Evolutionary conservation across 2,329 filamentous ascomycete genomes (phyloP), one percentile per base, ranked within the genome.

Genomic region (Penicillium brevicompactum): DNA sequence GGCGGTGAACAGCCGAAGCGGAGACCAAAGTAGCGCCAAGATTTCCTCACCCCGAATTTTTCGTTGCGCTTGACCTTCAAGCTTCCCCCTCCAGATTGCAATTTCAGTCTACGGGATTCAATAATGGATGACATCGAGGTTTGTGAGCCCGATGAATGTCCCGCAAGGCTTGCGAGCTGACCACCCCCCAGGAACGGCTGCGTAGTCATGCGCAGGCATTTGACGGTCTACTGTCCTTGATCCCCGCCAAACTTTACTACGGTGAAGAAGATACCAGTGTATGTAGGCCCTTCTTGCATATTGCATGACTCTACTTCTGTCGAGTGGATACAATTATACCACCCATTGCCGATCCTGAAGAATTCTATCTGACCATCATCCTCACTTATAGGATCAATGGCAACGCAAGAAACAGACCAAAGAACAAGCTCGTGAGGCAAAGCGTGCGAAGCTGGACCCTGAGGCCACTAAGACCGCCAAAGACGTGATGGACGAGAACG

Each of bases 351-450:
- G 16, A 51, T 56, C 51, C 51, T 45, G 31, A 55, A 51, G 32
- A 48, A 32, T 40, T 48, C 21, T 48, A 31, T 60, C 60, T 65
- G 58, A 56, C 49, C 34, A 49, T 40, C 56, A 43, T 57, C 51
- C 48, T 57, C 40, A 50, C 21, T 41, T 63, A 59, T 69, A 96
- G 91, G 89, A 94, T 67, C 91, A 97, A 87, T 96, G 92, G 91
- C 87, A 87, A 73, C 88, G 88, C 70, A 96, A 94, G 78, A 97
- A 97, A 80, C 92, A 97, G 78, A 93, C 91, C 48, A 96, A 96
- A 73, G 89, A 91, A 74, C 84, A 96, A 74, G 90, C 90, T 56
- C 85, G 86, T 59, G 87, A 89, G 63, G 90, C 91, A 53, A 92
- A 92, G 77, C 84, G 88, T 70, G 91, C 89, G 57, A 97, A 97